Evolutionary conservation across 2,329 filamentous ascomycete genomes (phyloP).

Genomic region (Beauveria sp.): DNA sequence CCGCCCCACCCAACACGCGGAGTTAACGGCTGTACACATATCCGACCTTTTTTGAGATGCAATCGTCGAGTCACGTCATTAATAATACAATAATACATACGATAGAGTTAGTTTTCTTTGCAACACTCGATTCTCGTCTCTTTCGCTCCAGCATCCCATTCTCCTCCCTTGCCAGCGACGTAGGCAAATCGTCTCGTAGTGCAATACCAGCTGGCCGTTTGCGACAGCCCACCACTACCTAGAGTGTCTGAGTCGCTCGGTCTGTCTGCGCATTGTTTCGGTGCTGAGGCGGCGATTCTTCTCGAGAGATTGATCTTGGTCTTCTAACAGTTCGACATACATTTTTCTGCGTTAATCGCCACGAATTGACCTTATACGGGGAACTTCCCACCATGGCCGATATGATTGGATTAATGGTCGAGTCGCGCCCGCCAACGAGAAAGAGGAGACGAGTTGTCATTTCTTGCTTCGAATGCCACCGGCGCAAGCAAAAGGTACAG

Average conservation of each 20-base stretch:
- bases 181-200: background rate
- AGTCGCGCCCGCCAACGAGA: conserved; percentile 32
- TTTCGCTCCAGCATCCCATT: background rate
- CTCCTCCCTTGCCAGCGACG: background rate
- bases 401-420: conserved; percentile 7
- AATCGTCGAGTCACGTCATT: background rate
- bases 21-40: conserved; percentile 7
- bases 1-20: conserved; percentile 3
- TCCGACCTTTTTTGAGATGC: background rate
- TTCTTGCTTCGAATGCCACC: conserved; percentile 57
- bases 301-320: background rate
- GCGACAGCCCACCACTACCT: background rate
- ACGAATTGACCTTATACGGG: too few species aligned
- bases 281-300: background rate
- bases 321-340: background rate
- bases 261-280: background rate
- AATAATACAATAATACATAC: conserved; percentile 8
- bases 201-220: background rate
- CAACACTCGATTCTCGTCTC: background rate
- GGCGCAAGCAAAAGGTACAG: conserved; percentile 52
- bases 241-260: background rate
- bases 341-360: background rate
- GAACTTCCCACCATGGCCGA: conserved; percentile 13
- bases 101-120: background rate
- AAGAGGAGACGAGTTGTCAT: conserved; percentile 55